A percentile compares a stretch with the other conserved stretches of the same genome.
phyloP scores from a whole-genome alignment of 805 yeast species.

The Lipomyces sp. region DNA sequence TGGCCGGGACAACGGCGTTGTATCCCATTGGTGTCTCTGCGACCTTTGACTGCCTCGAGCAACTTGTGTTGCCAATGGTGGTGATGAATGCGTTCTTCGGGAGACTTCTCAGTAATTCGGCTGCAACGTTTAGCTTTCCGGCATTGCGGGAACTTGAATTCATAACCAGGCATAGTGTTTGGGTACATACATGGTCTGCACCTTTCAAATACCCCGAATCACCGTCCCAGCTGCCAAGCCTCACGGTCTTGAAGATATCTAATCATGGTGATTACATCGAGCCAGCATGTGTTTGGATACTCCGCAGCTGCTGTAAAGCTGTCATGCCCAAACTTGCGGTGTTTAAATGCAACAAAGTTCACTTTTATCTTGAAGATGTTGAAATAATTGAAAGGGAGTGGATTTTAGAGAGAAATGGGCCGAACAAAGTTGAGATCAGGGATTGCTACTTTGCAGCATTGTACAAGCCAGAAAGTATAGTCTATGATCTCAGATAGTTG shows the following conservation, averaged over 20 bases:
- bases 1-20: neutral
- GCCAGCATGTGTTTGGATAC: neutral
- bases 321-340: neutral
- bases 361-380: neutral
- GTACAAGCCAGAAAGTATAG: neutral
- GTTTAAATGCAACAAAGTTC: neutral
- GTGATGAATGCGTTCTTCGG: neutral
- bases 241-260: neutral
- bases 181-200: neutral
- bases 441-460: neutral
- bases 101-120: neutral
- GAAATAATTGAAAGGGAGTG: neutral
- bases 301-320: neutral
- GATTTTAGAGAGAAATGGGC: neutral
- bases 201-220: neutral
- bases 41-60: neutral
- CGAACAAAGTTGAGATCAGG: neutral
- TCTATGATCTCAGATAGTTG: neutral
- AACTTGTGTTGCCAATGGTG: conserved; percentile 3
- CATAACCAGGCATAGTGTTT: neutral
- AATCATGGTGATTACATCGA: neutral
- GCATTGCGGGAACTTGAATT: conserved; percentile 1
- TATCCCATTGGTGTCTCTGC: neutral
- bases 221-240: neutral
- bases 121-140: neutral